A percentile compares a stretch with the other conserved stretches of the same genome.
These are phyloP conservation scores for Coniochaeta ligniaria DNA, from an alignment of 2,329 filamentous ascomycete species.

Conservation along the genomic window DNA sequence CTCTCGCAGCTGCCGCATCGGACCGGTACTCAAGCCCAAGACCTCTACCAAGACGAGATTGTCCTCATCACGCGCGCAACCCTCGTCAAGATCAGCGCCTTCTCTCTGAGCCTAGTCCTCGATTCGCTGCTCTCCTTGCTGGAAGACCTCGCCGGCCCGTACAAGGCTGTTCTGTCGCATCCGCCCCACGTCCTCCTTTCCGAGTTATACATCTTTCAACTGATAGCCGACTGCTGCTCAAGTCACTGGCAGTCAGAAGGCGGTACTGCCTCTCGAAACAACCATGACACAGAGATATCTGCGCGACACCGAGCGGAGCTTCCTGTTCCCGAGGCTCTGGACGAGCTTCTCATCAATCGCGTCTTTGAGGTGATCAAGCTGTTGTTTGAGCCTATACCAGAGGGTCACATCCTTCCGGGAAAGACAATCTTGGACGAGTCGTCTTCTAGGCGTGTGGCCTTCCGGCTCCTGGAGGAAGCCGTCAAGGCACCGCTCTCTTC, in stretches of 20 bases:
- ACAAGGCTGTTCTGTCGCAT: conserved; percentile 42
- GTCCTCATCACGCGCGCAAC: conserved; percentile 54
- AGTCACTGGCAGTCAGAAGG: conserved; percentile 45
- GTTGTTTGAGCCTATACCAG: conserved; percentile 52
- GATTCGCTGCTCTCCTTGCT: conserved; percentile 50
- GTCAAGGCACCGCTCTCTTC: conserved; percentile 20
- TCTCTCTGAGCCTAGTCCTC: conserved; percentile 45
- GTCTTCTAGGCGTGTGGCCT: conserved; percentile 28
- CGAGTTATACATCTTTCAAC: conserved; percentile 55
- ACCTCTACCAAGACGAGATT: conserved; percentile 54
- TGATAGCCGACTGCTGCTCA: conserved; percentile 59
- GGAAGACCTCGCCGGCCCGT: conserved; percentile 50
- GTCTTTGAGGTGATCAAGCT: conserved; percentile 48
- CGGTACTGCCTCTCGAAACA: conserved; percentile 10
- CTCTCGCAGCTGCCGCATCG: conserved; percentile 51
- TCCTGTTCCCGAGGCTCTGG: conserved; percentile 32
- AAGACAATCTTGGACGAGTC: conserved; percentile 50
- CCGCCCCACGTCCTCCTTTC: conserved; percentile 55
- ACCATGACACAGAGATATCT: conserved; percentile 6
- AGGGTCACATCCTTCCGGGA: conserved; percentile 48
- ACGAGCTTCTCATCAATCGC: conserved; percentile 43
- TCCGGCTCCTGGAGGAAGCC: conserved; percentile 17
- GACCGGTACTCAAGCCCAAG: conserved; percentile 49
- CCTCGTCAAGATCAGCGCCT: conserved; percentile 51
- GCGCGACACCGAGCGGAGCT: conserved; percentile 14